Evolutionary conservation across 1,139 yeast species (phyloP), one percentile per base, ranked within the genome.

Genomic region (Yamadazyma diddensiae): DNA sequence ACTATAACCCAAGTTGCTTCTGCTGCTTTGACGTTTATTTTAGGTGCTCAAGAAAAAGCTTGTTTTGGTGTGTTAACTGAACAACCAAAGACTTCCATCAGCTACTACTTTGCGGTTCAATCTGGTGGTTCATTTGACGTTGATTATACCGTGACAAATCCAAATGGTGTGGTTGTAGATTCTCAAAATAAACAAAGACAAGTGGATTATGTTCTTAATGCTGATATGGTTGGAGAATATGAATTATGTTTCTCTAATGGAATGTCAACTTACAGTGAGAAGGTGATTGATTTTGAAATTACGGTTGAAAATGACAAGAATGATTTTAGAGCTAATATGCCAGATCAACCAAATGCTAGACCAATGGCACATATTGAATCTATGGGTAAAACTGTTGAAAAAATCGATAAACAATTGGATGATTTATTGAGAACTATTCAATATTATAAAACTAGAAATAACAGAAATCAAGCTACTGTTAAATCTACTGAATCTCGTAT

Each of bases 31-130:
- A 86, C 95, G 0, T 79, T 86, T 47, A 74, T 74, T 25, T 69
- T 92, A 42, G 79, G 79, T n/a, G 90, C 95, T 15, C 84, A 80
- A 46, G 92, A 80, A 41, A 70, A 68, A 40, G 72, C 83, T 35
- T 92, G 98, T 55, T 85, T 74, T 57, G 88, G 84, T 59, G 74
- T 82, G 13, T 76, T 82, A 56, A 85, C 92, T 33, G 76, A 77
- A 32, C 67, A 73, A 38, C 74, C 77, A 9, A 72, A 75, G 45
- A 71, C 88, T 36, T 73, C 73, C 39, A 72, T 92, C 37, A 81
- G 84, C 19, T 90, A 82, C 55, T 85, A 87, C 56, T 92, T 87
- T 68, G 88, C 96, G 12, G 97, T 92, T 31, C 96, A 88, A 59
- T 73, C 83, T 23, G 97, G 97, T 36, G 95, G 94, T 6, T 65